Evolutionary conservation across 345 rosid species (phyloP), one percentile per base, ranked within the genome.

Genomic region (Eucalyptus grandis): DNA sequence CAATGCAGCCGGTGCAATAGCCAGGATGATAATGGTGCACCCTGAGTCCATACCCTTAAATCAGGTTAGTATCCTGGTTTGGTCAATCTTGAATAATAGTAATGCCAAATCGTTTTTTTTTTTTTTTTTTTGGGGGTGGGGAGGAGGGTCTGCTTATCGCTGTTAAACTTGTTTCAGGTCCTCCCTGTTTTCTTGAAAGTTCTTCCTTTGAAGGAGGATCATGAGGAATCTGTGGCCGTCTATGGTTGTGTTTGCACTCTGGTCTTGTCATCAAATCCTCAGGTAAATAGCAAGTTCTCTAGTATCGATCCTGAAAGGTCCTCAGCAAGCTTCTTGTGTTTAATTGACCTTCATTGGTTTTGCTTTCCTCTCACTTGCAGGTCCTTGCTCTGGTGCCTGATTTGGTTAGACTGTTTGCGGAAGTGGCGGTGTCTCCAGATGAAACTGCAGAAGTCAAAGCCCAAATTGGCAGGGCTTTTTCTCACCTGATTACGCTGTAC

Each of bases 1-100:
- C 92, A 98, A 98, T 92, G 99, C 99, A 83, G 99, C 99, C 58
- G 99, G 99, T 94, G 99, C 99, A 31, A 94, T 96, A 85, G 99
- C 99, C 89, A 96, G 99, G 94, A 97, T 98, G 99, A 96, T 98
- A 93, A 92, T 95, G 95, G 96, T 93, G 90, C 94, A 98, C 87
- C 99, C 99, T 7, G 96, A 97, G 88, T 91, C 96, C 85, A 92
- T 98, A 87, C 99, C 99, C 60, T 93, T 98, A 91, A 96, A 94
- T 91, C 99, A 98, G 96, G 99, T 98, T 89, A 87, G 86, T 90
- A 67, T 81, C 86, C 81, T 58, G 58, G 87, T 69, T 49, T 44
- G 85, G 85, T 77, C 85, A 77, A 77, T 77, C 47, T 21, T 14
- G 44, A 22, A 40, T 40, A 11, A 77, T 37, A 77, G 47, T 77